Conservation (phyloP, 345 rosid species). For the Alliaria petiolata region DNA sequence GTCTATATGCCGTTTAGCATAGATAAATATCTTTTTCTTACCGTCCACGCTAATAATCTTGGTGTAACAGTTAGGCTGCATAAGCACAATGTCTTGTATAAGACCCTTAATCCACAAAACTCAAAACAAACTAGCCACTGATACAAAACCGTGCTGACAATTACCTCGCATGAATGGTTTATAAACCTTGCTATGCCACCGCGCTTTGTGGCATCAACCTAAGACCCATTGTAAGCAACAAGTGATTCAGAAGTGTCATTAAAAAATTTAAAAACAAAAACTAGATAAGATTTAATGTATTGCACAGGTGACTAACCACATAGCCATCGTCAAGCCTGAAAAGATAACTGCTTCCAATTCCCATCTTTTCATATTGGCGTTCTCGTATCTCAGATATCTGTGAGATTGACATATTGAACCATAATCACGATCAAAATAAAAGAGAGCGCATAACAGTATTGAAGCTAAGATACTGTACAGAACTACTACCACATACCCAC, state of each 20-base stretch:
- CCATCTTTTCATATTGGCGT: conserved; percentile 91
- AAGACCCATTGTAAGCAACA: conserved; percentile 11
- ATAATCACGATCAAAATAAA: conserved; percentile 8
- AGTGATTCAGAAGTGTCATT: conserved; percentile 5
- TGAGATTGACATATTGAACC: conserved; percentile 15
- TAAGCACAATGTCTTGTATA: conserved; percentile 25
- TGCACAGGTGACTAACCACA: conserved; percentile 60
- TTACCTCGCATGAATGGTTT: conserved; percentile 98
- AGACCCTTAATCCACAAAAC: conserved; percentile 5
- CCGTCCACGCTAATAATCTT: conserved; percentile 93
- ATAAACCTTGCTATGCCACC: conserved; percentile 99
- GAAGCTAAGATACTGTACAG: not conserved
- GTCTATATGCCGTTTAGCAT: conserved; percentile 80
- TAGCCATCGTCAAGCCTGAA: conserved; percentile 97
- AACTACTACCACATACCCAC: not conserved
- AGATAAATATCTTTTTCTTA: conserved; percentile 89
- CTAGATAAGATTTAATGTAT: not conserved
- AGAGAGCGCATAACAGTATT: not conserved
- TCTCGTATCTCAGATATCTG: conserved; percentile 99
- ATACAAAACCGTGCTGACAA: not conserved
- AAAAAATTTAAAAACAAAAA: not conserved
- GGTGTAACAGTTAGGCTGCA: conserved; percentile 98
- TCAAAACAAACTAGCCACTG: conserved; percentile 13
- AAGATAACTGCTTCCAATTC: conserved; percentile 99
- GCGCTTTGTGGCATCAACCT: conserved; percentile 99